Base-by-base conservation (phyloP, 352 stramenopile genomes). In the Phytophthora pluvialis region DNA sequence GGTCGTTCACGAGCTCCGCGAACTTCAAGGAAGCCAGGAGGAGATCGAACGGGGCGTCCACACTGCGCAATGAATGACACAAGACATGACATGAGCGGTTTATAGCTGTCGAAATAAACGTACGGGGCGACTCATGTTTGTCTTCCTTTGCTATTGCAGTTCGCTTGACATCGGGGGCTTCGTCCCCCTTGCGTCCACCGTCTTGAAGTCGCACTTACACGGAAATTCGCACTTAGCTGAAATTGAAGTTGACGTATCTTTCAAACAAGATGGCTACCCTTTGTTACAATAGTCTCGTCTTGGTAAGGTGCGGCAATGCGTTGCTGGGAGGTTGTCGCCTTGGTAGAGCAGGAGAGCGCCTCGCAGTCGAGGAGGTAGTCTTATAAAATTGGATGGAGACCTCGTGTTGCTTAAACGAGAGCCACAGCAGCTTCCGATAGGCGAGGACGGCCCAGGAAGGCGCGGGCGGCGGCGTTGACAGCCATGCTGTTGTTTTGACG, bases 21-120 rank as follows among this genome's bases (percentile, higher is more conserved):
- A 92, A 92, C 50, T 77, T 77, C 48, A 79, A 90, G 12, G 67
- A 69, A 29, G 74, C 70, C 33, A 89, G 46, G 28, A 89, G 63
- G n/a, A n/a, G n/a, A 39, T 72, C 46, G 43, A 71, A 60, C 25
- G 81, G 63, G 81, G 83, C 33, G 55, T 81, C 83, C 83, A 92
- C 56, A 90, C 82, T 91, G 60, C 40, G 18, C 18, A n/a, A 46
- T 29, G n/a, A 21, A 26, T 52, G 28, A 52, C 8, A 38, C 42
- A 47, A 21, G 21, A 21, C 21, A 21, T 21, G 21, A 21, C 21
- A 21, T 2, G 21, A 21, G 21, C 21, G 2, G 21, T 21, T 21
- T 21, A 21, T 21, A 21, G 1, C 1, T 21, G 21, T 2, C 6
- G n/a, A 44, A 15, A 5, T 13, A 44, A 29, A 61, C 49, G 18